Evolutionary conservation across 768 basidiomycete genomes (phyloP).

Genomic region (Calocera cornea): DNA sequence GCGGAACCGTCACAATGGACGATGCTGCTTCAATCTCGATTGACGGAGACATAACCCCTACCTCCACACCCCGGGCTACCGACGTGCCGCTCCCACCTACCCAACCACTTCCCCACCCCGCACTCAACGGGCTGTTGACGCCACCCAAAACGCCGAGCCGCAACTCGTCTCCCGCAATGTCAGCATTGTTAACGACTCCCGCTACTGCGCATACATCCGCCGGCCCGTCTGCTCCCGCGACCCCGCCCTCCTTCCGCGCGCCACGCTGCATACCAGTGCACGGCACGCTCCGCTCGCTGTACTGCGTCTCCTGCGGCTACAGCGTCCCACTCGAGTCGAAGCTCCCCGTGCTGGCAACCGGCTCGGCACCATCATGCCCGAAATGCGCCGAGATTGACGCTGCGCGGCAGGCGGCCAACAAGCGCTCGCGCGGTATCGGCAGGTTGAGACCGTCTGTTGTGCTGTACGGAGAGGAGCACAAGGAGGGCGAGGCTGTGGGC

Average conservation of each 20-base stretch:
- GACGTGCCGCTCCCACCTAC: neutral
- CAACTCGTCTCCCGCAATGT: conserved; percentile 11
- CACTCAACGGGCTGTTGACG: neutral
- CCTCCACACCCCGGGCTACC: neutral
- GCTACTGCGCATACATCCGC: neutral
- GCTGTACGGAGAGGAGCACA: conserved; percentile 79
- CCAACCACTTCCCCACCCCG: conserved; percentile 1
- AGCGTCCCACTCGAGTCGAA: conserved; percentile 52
- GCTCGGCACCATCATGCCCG: conserved; percentile 62
- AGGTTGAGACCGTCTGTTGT: conserved; percentile 76
- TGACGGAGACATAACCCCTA: neutral
- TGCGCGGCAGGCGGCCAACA: conserved; percentile 58
- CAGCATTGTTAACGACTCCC: neutral
- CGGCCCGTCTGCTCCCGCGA: neutral
- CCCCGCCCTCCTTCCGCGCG: conserved; percentile 28
- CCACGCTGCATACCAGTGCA: conserved; percentile 84
- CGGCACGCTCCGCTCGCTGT: conserved; percentile 64
- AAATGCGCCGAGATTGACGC: conserved; percentile 57
- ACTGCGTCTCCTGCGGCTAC: conserved; percentile 70
- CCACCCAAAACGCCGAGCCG: neutral
- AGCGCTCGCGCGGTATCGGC: conserved; percentile 68
- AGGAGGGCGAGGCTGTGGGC: conserved; percentile 76
- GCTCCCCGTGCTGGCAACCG: conserved; percentile 44
- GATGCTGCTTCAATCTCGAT: neutral
- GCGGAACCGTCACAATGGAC: neutral